Evolutionary conservation across 208 protist species (phyloP).

Genomic region (Leptomonas pyrrhocoris): DNA sequence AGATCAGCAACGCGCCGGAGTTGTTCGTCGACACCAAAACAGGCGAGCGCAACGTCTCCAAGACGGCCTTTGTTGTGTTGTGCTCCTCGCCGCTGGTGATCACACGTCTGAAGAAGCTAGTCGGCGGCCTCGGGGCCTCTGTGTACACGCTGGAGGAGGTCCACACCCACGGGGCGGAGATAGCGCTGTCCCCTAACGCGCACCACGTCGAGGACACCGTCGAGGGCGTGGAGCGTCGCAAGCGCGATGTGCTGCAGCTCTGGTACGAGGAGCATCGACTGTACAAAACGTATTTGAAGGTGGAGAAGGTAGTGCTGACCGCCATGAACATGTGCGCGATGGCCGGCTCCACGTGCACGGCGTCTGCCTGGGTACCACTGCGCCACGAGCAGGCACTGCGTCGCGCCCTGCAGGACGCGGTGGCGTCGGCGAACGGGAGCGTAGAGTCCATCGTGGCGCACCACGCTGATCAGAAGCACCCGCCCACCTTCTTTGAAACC

Average conservation of each 20-base stretch:
- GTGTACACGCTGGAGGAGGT: conserved; percentile 78
- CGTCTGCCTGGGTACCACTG: conserved; percentile 90
- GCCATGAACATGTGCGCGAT: conserved; percentile 95
- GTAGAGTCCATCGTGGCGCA: conserved; percentile 90
- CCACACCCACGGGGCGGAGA: conserved; percentile 11
- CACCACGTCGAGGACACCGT: conserved; percentile 30
- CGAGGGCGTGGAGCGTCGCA: conserved; percentile 36
- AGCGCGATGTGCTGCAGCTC: conserved; percentile 40
- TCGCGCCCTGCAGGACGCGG: conserved; percentile 52
- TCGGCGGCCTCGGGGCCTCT: conserved; percentile 92
- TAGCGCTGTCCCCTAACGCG: conserved; percentile 8
- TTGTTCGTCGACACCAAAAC: conserved; percentile 89
- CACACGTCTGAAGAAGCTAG: conserved; percentile 95
- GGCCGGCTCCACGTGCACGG: conserved; percentile 86
- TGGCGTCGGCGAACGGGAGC: conserved; percentile 51
- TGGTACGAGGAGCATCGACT: conserved; percentile 55
- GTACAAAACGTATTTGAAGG: conserved; percentile 48
- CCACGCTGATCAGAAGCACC: conserved; percentile 70
- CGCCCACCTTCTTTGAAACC: conserved; percentile 97
- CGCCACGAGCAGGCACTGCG: conserved; percentile 58
- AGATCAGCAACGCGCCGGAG: conserved; percentile 81
- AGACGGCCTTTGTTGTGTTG: conserved; percentile 97
- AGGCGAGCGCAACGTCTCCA: conserved; percentile 79
- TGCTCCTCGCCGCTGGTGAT: conserved; percentile 92
- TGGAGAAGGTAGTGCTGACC: conserved; percentile 54